These are phyloP conservation scores for Berkeleyomyces basicola DNA, from an alignment of 2,329 filamentous ascomycete genomes.

Conservation along the genomic window DNA sequence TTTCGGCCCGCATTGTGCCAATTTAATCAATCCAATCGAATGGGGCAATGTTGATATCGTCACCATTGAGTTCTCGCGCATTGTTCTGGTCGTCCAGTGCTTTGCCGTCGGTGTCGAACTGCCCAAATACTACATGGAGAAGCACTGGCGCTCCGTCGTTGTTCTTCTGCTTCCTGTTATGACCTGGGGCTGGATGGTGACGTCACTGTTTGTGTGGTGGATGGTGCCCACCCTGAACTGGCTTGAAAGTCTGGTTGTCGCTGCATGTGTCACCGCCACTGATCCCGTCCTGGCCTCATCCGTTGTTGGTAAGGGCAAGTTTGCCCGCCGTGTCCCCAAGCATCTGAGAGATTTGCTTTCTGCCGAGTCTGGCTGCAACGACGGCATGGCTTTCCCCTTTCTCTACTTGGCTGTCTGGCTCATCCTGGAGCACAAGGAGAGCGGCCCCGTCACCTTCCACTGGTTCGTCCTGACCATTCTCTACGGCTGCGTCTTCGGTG, in stretches of 20 bases:
- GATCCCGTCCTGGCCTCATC: slow-evolving; percentile 95
- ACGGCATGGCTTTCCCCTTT: slow-evolving; percentile 98
- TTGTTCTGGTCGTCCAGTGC: slow-evolving; percentile 82
- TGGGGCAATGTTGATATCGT: slow-evolving; percentile 80
- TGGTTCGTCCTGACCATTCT: slow-evolving; percentile 83
- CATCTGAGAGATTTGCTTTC: slow-evolving; percentile 91
- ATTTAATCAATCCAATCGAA: slow-evolving; percentile 55
- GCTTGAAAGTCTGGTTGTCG: slow-evolving; percentile 74
- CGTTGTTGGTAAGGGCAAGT: slow-evolving; percentile 97
- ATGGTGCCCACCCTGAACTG: slow-evolving; percentile 63
- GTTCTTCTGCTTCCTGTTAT: slow-evolving; percentile 87
- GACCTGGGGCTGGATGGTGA: slow-evolving; percentile 89
- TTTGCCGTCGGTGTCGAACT: slow-evolving; percentile 84
- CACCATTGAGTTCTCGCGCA: slow-evolving; percentile 76
- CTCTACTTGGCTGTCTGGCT: slow-evolving; percentile 86
- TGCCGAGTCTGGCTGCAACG: slow-evolving; percentile 95
- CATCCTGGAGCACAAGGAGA: slow-evolving; percentile 59
- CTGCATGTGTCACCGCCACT: slow-evolving; percentile 91
- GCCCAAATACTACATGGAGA: slow-evolving; percentile 92
- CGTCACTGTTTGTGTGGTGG: slow-evolving; percentile 90
- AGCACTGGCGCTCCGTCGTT: slow-evolving; percentile 84
- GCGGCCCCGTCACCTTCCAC: slow-evolving; percentile 55
- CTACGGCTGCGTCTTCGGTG: slow-evolving; percentile 91
- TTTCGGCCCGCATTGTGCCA: slow-evolving; percentile 70
- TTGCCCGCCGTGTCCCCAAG: slow-evolving; percentile 91